These are phyloP conservation scores for Aureobasidium sp. DNA, from an alignment of 2,329 filamentous ascomycete species.

Conservation along the genomic window DNA sequence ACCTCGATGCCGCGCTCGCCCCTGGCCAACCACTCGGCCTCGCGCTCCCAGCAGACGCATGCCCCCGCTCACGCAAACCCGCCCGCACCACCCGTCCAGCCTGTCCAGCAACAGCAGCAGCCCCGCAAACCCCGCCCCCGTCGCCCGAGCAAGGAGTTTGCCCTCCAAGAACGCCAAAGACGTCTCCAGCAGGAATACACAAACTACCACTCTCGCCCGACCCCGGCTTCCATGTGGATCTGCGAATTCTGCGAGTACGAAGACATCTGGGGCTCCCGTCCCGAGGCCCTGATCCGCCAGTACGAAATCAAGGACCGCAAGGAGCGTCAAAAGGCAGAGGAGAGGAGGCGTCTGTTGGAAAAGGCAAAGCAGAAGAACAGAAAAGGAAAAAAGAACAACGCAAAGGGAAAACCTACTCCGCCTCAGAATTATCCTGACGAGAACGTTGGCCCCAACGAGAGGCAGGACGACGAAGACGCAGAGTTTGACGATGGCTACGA, in stretches of 20 bases:
- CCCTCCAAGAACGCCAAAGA: slow-evolving; percentile 65
- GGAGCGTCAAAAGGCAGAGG: slow-evolving; percentile 73
- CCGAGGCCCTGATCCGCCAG: slow-evolving; percentile 72
- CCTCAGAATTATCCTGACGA: slow-evolving; percentile 11
- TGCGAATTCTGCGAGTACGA: slow-evolving; percentile 99
- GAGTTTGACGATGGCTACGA: slow-evolving; percentile 17
- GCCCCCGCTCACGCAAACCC: neutral
- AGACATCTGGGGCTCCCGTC: slow-evolving; percentile 81
- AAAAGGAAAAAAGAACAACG: slow-evolving; percentile 65
- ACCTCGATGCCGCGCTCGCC: neutral
- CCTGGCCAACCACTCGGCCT: slow-evolving; percentile 16
- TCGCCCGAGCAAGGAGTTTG: slow-evolving; percentile 58
- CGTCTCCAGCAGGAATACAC: slow-evolving; percentile 66
- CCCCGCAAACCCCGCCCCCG: slow-evolving; percentile 50
- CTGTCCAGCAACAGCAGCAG: slow-evolving; percentile 25
- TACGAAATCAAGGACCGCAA: slow-evolving; percentile 93
- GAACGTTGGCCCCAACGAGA: neutral
- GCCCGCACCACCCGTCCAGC: slow-evolving; percentile 17
- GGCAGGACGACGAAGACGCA: slow-evolving; percentile 8
- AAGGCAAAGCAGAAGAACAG: slow-evolving; percentile 91
- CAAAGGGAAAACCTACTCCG: slow-evolving; percentile 8
- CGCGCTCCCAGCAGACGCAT: slow-evolving; percentile 14
- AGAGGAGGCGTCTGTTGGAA: slow-evolving; percentile 74
- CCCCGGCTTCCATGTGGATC: slow-evolving; percentile 73
- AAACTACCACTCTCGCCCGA: slow-evolving; percentile 66